Evolutionary conservation across 164 flowering plant species (phyloP).

Genomic region (Vitis rupestris): DNA sequence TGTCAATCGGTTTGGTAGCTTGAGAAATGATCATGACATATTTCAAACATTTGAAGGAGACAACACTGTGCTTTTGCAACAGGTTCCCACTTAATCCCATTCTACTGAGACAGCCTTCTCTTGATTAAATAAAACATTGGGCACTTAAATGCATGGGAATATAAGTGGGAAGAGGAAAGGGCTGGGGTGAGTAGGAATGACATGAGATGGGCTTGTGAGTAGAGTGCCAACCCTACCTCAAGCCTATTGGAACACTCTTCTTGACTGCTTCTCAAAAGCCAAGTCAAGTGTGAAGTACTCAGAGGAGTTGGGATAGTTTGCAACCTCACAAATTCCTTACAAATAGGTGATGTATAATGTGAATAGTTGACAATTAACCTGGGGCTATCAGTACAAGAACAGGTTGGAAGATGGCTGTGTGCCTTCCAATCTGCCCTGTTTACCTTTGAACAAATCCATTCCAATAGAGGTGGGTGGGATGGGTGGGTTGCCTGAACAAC

Average conservation of each 20-base stretch:
- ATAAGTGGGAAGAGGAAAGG: no score
- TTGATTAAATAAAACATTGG: no score
- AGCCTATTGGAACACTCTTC: not conserved
- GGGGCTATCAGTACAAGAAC: no score
- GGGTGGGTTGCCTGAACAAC: not conserved
- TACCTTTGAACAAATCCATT: not conserved
- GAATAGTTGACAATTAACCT: no score
- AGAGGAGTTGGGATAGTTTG: no score
- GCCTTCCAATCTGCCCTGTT: not conserved
- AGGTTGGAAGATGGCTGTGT: not conserved
- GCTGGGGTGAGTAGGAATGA: no score
- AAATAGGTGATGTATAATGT: no score
- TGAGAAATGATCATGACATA: constrained; percentile 95
- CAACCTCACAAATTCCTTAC: no score
- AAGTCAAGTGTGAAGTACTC: no score
- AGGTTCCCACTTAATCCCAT: constrained; percentile 40
- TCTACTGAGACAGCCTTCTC: no score
- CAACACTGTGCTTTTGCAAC: constrained; percentile 95
- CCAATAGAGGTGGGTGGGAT: not conserved
- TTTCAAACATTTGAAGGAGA: constrained; percentile 99
- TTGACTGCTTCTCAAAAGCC: not conserved
- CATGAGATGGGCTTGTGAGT: no score
- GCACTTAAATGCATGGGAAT: no score
- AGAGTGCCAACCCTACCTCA: not conserved
- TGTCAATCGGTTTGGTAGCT: constrained; percentile 82